Base-by-base conservation (phyloP, 331 rosid genomes). In the Dryas integrifolia region DNA sequence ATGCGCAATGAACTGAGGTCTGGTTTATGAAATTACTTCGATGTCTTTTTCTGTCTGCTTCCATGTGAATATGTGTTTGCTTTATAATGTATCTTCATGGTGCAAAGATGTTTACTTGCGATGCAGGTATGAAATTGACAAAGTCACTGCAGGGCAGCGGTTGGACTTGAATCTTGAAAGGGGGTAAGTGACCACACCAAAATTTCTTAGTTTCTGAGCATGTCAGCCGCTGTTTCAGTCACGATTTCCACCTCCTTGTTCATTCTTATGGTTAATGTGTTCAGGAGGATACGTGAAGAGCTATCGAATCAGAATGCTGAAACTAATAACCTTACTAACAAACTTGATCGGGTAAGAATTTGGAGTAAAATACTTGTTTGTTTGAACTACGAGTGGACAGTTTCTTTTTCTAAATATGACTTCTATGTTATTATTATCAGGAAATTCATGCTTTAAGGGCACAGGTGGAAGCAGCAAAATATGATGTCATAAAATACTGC, bases 81-180 rank as follows among this genome's bases (percentile, higher is more conserved):
- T 60, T 12, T 35, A 48, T 79, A 38, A 9, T 60, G 40, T 30
- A 62, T 62, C 59, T 82, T 72, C 26, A 66, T 67, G 58, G 43
- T 71, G 58, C 61, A 69, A 70, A 59, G 41, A 24, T 71, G 70
- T 64, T 78, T 65, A 70, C 35, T 63, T 81, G 60, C 77, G 58
- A 76, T 75, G 77, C 83, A 95, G 99, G 85, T 87, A 89, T 76
- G 97, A 92, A 81, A 92, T 95, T 0, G 97, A 95, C 74, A 92
- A 91, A 87, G 93, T 95, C 68, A 92, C 96, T 9, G 96, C 97
- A 18, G 97, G 97, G 65, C 97, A 95, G 81, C 86, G 97, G 57
- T 79, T 95, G 84, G 99, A 95, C 84, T 87, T 95, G 86, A 95
- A 92, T 86, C 99, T 95, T 50, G 99, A 95, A 75, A 89, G 88